phyloP scores from a whole-genome alignment of 1,284 basidiomycete species.

The Takashimella tepidaria region DNA sequence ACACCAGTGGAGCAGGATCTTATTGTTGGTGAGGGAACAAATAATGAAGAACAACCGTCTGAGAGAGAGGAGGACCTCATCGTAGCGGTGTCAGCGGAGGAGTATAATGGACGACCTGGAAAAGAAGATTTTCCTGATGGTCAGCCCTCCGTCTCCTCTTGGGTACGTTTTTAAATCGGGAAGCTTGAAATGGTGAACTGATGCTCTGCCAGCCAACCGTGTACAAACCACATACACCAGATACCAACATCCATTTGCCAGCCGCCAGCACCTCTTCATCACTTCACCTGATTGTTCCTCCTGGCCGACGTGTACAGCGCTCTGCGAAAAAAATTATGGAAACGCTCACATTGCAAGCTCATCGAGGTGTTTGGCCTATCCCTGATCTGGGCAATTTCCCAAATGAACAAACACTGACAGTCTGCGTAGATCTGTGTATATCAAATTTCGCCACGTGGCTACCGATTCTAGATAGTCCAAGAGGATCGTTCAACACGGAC shows the following conservation, averaged over 20 bases:
- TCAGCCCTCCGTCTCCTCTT: constrained; percentile 15
- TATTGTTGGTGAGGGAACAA: neutral
- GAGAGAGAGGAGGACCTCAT: constrained; percentile 1
- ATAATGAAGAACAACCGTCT: neutral
- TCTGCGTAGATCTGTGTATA: constrained; percentile 21
- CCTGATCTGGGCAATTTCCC: constrained; percentile 21
- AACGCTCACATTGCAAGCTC: constrained; percentile 15
- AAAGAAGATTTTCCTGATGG: constrained; percentile 14
- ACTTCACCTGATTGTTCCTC: neutral
- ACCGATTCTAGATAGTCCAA: constrained; percentile 13
- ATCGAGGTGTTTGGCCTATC: constrained; percentile 15
- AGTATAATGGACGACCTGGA: constrained; percentile 9
- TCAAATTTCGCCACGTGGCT: constrained; percentile 20
- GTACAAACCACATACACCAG: constrained; percentile 16
- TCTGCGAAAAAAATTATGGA: constrained; percentile 11
- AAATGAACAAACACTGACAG: constrained; percentile 12
- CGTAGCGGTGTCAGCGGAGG: constrained; percentile 9
- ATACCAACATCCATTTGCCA: constrained; percentile 10
- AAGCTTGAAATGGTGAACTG: no score
- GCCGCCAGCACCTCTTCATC: neutral
- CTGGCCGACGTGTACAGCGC: neutral
- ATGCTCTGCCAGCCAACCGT: constrained; percentile 13
- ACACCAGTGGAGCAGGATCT: constrained; percentile 1
- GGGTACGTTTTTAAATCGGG: no score
- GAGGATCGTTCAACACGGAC: constrained; percentile 9